Conservation (phyloP, 768 basidiomycete genomes). For the Mycena albidolilacea region DNA sequence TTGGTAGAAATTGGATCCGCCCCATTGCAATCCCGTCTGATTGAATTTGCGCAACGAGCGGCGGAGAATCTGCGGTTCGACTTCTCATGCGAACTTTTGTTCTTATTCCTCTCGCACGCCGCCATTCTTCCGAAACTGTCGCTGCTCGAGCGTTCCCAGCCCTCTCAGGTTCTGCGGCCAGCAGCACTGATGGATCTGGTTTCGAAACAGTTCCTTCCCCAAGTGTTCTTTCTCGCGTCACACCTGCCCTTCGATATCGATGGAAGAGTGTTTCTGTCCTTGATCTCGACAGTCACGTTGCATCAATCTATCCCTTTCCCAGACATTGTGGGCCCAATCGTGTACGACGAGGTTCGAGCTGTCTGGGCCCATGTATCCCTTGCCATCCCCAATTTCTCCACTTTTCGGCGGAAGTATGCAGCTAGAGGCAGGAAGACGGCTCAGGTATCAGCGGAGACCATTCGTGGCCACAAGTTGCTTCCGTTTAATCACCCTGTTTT, state of each 20-base stretch:
- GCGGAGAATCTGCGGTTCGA: neutral
- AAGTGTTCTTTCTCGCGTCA: conserved; percentile 49
- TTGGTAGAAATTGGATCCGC: neutral
- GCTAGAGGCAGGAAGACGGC: neutral
- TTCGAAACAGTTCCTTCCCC: conserved; percentile 56
- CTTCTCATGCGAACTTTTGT: conserved; percentile 29
- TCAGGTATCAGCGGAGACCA: neutral
- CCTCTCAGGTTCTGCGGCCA: conserved; percentile 43
- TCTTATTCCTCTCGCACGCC: conserved; percentile 23
- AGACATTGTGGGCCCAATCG: conserved; percentile 42
- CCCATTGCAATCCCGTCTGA: conserved; percentile 9
- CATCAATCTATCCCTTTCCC: conserved; percentile 46
- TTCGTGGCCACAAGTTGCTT: conserved; percentile 44
- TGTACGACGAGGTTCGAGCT: conserved; percentile 33
- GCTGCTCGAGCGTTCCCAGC: conserved; percentile 58
- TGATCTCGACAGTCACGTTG: conserved; percentile 56
- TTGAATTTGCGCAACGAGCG: conserved; percentile 5
- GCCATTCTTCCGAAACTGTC: conserved; percentile 39
- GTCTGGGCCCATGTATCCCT: conserved; percentile 46
- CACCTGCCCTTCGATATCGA: conserved; percentile 63
- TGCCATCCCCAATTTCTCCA: conserved; percentile 42
- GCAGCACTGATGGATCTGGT: conserved; percentile 51
- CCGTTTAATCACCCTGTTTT: conserved; percentile 57
- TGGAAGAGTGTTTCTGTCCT: conserved; percentile 63
- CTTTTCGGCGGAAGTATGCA: conserved; percentile 6